Evolutionary conservation across 73 alveolate species (phyloP), one percentile per base, ranked within the genome.

Genomic region (Stentor coeruleus): DNA sequence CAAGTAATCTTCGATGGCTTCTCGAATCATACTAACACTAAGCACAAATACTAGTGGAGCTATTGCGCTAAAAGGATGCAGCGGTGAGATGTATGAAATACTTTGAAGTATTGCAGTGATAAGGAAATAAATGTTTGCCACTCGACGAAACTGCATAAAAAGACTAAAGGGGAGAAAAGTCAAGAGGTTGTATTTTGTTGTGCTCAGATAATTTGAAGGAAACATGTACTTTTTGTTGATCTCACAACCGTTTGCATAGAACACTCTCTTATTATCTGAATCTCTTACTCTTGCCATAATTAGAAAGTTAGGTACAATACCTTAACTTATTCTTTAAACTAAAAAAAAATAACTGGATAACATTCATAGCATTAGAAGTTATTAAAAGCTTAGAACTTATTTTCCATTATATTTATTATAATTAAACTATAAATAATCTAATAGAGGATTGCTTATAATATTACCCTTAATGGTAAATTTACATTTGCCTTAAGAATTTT

Each of bases 1-100:
- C 81, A 92, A 88, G 81, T 85, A 87, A 90, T 96, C 99, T 84
- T 96, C 99, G 39, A 93, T 85, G 3, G 93, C 97, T 74, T 95
- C 99, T 74, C 96, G 91, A 35, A 96, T 74, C 84, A 94, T 91
- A 39, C 98, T 92, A 42, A 96, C 88, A 26, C 83, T 33, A 14
- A 90, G 80, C 38, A 92, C 95, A 85, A 92, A 87, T 0, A 84
- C 79, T 1, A 92, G 76, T 3, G 97, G 97, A 40, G 89, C 81
- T 37, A 90, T 55, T 20, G 87, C 92, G 26, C 92, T 87, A 28
- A 91, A 93, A 41, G 82, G 83, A 28, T 91, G 91, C 37, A 86
- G 88, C 14, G 96, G 84, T 2, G 95, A 89, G 81, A 93, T 93
- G 20, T 90, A 89, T 42, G 96, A 95, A 31, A 90, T 77, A 85